Percentiles rank a stretch among this genome's conserved stretches.
These are phyloP conservation scores for Aspergillus sp. DNA, from an alignment of 2,329 filamentous ascomycete genomes.

Conservation along the genomic window DNA sequence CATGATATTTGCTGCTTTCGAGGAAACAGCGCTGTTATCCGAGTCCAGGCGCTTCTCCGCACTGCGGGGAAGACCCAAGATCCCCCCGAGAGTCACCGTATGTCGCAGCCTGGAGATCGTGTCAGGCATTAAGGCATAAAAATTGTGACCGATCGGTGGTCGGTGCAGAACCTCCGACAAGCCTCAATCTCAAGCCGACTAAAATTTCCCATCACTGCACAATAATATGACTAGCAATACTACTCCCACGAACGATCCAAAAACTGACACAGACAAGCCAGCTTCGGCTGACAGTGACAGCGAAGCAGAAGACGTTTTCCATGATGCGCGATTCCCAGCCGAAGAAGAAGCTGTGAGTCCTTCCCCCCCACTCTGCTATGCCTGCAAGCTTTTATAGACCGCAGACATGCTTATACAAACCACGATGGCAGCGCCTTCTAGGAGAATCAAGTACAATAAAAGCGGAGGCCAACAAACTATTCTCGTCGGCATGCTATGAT, in stretches of 20 bases:
- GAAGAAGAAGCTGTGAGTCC: conserved; percentile 41
- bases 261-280: conserved; percentile 1
- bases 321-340: conserved; percentile 38
- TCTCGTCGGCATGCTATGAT: conserved; percentile 61
- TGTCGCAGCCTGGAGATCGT: not conserved
- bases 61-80: not conserved
- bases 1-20: not conserved
- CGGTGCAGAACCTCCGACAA: not conserved
- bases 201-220: not conserved
- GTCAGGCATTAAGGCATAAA: not conserved
- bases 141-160: not conserved
- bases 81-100: not conserved
- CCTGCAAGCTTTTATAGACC: not conserved
- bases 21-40: not conserved
- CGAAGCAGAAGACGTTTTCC: conserved; percentile 33
- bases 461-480: conserved; percentile 68
- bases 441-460: conserved; percentile 66
- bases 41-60: not conserved
- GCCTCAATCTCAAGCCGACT: too few relatives aligned
- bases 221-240: not conserved
- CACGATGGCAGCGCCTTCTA: conserved; percentile 52
- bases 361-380: not conserved
- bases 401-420: conserved; percentile 5
- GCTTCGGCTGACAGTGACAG: conserved; percentile 19
- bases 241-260: not conserved